Evolutionary conservation across 2,329 filamentous ascomycete species (phyloP).

Genomic region (Colletotrichum godetiae): DNA sequence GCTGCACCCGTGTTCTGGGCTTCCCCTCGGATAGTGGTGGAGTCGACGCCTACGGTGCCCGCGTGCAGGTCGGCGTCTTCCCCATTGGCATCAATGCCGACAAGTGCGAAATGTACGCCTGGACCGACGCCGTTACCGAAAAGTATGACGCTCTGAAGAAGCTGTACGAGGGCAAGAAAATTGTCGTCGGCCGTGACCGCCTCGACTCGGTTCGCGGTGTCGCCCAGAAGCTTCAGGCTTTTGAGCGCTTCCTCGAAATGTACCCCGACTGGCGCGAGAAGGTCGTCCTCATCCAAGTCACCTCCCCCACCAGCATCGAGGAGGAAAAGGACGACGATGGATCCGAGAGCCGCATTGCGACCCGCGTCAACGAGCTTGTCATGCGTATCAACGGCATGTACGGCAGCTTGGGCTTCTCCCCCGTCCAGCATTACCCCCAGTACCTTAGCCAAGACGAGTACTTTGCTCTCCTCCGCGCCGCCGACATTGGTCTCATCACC

Average conservation of each 20-base stretch:
- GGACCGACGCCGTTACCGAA: constrained; percentile 75
- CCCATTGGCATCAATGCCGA: constrained; percentile 94
- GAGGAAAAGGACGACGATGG: constrained; percentile 76
- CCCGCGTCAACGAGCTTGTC: constrained; percentile 90
- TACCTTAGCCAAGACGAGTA: constrained; percentile 93
- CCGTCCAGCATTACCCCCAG: constrained; percentile 94
- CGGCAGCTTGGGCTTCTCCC: constrained; percentile 88
- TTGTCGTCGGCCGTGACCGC: constrained; percentile 95
- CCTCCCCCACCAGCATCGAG: constrained; percentile 84
- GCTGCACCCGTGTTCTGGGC: constrained; percentile 90
- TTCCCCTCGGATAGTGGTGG: constrained; percentile 88
- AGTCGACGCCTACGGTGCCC: constrained; percentile 88
- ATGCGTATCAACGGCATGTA: constrained; percentile 92
- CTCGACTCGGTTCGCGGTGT: constrained; percentile 93
- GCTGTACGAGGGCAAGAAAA: constrained; percentile 88
- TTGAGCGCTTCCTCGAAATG: constrained; percentile 89
- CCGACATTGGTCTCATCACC: constrained; percentile 93
- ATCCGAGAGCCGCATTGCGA: constrained; percentile 82
- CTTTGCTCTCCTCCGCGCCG: constrained; percentile 90
- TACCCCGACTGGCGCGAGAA: constrained; percentile 93
- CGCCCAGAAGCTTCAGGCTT: constrained; percentile 94
- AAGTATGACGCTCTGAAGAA: constrained; percentile 79
- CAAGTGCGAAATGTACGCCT: constrained; percentile 80
- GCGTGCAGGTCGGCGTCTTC: constrained; percentile 92
- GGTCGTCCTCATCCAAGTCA: constrained; percentile 95